Percentiles rank a stretch among this genome's conserved stretches.
phyloP scores from a whole-genome alignment of 2,329 filamentous ascomycete genomes.

The Aspergillus pseudonomiae region DNA sequence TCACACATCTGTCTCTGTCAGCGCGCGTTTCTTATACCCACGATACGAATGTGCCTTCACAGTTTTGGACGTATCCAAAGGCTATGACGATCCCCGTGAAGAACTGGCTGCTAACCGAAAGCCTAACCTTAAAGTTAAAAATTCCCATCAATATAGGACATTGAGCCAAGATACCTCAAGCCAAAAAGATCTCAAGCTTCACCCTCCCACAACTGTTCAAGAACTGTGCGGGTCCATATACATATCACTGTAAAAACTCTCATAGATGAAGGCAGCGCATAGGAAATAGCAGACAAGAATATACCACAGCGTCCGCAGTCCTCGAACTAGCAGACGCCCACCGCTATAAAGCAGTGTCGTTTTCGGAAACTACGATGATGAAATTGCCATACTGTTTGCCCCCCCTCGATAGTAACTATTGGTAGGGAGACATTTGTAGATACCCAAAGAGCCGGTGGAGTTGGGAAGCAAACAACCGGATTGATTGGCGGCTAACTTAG shows the following conservation, averaged over 20 bases:
- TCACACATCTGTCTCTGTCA: constrained; percentile 19
- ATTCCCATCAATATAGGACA: not conserved
- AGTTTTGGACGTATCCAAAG: not conserved
- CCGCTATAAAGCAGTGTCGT: not conserved
- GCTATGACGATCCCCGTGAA: not conserved
- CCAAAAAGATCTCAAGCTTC: not conserved
- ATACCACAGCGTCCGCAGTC: not conserved
- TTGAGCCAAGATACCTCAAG: not conserved
- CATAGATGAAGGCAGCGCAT: not conserved
- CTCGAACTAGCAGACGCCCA: not conserved
- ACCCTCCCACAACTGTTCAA: not conserved
- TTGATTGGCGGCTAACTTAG: not conserved
- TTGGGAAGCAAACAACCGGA: not conserved
- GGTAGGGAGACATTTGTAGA: not conserved
- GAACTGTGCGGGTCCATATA: not conserved
- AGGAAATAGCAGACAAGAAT: not conserved
- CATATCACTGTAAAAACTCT: not conserved
- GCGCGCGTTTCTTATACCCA: not conserved
- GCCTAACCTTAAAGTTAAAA: not conserved
- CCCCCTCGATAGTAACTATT: not conserved
- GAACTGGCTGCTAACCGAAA: not conserved
- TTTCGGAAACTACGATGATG: not conserved
- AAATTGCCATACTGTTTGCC: not conserved
- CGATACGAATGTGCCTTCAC: constrained; percentile 6
- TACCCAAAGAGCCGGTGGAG: not conserved